Percentiles rank a stretch among this genome's conserved stretches.
Evolutionary conservation across 2,329 filamentous ascomycete species (phyloP).

Genomic region (Aurifilum marmelostoma): DNA sequence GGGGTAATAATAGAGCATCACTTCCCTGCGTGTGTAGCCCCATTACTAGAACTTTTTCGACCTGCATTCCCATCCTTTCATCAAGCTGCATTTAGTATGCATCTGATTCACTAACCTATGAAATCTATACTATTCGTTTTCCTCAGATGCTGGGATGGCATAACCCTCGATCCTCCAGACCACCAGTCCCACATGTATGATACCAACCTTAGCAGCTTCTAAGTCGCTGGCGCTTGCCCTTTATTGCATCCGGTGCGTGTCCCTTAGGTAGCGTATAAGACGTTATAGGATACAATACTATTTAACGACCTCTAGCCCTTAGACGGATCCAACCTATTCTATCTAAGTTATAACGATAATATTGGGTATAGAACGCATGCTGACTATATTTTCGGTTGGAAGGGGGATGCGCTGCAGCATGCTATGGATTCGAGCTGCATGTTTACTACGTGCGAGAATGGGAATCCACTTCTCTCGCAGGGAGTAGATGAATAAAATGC

Average conservation of each 20-base stretch:
- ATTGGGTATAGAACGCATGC: constrained; percentile 37
- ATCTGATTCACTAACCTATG: no score
- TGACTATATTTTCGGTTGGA: constrained; percentile 41
- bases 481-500: constrained; percentile 39
- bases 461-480: constrained; percentile 39
- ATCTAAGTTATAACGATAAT: constrained; percentile 36
- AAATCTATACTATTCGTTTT: neutral
- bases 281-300: constrained; percentile 47
- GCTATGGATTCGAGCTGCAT: constrained; percentile 39
- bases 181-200: constrained; percentile 46
- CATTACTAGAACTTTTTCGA: no score
- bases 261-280: constrained; percentile 45
- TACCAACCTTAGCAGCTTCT: constrained; percentile 35
- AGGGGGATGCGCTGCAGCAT: constrained; percentile 39
- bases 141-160: constrained; percentile 61
- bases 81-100: no score
- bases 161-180: constrained; percentile 55
- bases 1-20: constrained; percentile 49
- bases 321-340: constrained; percentile 39
- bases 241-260: constrained; percentile 38
- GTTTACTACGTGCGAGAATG: constrained; percentile 40
- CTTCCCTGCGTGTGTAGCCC: constrained; percentile 36
- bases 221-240: constrained; percentile 34
- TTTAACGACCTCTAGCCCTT: constrained; percentile 45
- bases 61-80: no score